These are phyloP conservation scores for Dinochytrium kinnereticum DNA, from an alignment of 371 early-diverging fungal species.

Conservation along the genomic window DNA sequence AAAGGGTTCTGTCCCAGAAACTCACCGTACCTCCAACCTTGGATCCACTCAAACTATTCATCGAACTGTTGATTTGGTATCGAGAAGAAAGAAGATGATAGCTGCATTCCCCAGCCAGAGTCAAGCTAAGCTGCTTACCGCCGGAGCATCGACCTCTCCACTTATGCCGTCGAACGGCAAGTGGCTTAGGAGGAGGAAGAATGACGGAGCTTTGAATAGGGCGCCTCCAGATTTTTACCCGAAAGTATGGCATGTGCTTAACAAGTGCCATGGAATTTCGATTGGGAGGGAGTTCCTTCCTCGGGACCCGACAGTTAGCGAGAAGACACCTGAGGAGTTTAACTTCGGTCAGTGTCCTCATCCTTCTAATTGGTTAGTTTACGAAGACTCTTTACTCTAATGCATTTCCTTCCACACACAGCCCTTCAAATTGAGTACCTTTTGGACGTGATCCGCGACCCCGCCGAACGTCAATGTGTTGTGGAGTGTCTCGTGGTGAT, in stretches of 20 bases:
- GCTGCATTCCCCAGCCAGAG: slow-evolving; percentile 20
- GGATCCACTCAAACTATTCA: slow-evolving; percentile 41
- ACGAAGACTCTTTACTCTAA: too few relatives aligned
- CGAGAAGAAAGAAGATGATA: slow-evolving; percentile 31
- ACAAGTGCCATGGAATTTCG: slow-evolving; percentile 59
- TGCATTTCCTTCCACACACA: slow-evolving; percentile 47
- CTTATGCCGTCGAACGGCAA: slow-evolving; percentile 70
- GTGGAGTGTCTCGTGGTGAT: slow-evolving; percentile 75
- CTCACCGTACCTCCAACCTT: slow-evolving; percentile 24
- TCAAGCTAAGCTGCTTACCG: slow-evolving; percentile 10
- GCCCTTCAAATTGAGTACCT: slow-evolving; percentile 78
- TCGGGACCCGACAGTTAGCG: slow-evolving; percentile 82
- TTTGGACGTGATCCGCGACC: slow-evolving; percentile 72
- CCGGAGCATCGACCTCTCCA: slow-evolving; percentile 25
- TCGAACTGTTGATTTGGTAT: slow-evolving; percentile 36
- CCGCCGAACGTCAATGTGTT: slow-evolving; percentile 84
- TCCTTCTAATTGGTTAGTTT: too few relatives aligned
- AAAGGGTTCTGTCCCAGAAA: slow-evolving; percentile 42
- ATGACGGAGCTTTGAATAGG: slow-evolving; percentile 86
- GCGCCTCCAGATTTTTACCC: slow-evolving; percentile 82
- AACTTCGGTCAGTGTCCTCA: slow-evolving; percentile 49
- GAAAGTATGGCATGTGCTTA: slow-evolving; percentile 76
- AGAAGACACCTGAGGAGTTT: slow-evolving; percentile 83
- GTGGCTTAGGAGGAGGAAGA: slow-evolving; percentile 71
- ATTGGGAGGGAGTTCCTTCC: slow-evolving; percentile 66